Evolutionary conservation across 83 land plant genomes (phyloP), one percentile per base, ranked within the genome.

Genomic region (Isoetes engelmannii): DNA sequence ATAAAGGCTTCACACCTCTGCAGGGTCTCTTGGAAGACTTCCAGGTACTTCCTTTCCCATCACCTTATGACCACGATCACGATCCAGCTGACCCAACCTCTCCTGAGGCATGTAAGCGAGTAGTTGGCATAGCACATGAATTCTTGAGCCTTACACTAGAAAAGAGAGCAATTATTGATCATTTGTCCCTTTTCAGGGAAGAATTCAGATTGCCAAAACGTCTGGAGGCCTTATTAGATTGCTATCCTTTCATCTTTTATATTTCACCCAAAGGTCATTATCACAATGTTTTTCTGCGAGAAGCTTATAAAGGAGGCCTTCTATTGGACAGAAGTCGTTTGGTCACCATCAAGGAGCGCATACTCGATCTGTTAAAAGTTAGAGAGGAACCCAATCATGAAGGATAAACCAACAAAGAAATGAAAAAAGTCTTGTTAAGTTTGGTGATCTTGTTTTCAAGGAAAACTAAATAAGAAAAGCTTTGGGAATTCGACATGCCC

Each of bases 191-290:
- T 76, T 86, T 86, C 65, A 86, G 83, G 72, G 89, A 86, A 59
- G 89, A 86, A 69, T 75, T 86, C 44, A 59, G 79, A 59, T 76
- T 86, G 54, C 79, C 84, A 37, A 84, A 75, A 63, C 84, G 74
- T 43, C 79, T 79, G 7, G 79, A 79, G 45, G 70, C 81, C 44
- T 76, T 79, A 81, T 73, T 86, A 6, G 0, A 48, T 78, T 77
- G 79, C 73, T 86, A 86, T 67, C 80, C 81, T 0, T 42, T 78
- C 63, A 74, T 86, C 5, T 86, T 86, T 67, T 84, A 86, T 65
- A 20, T 86, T 68, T 84, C 86, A 3, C 86, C 86, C 12, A 86
- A 86, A 0, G 86, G 81, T 73, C 83, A 83, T 86, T 83, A 86
- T 59, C 84, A 86, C 84, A 76, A 79, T 43, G 84, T 86, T n/a